Evolutionary conservation across 164 flowering plant species (phyloP), one percentile per base, ranked within the genome.

Genomic region (Vitis cinerea): DNA sequence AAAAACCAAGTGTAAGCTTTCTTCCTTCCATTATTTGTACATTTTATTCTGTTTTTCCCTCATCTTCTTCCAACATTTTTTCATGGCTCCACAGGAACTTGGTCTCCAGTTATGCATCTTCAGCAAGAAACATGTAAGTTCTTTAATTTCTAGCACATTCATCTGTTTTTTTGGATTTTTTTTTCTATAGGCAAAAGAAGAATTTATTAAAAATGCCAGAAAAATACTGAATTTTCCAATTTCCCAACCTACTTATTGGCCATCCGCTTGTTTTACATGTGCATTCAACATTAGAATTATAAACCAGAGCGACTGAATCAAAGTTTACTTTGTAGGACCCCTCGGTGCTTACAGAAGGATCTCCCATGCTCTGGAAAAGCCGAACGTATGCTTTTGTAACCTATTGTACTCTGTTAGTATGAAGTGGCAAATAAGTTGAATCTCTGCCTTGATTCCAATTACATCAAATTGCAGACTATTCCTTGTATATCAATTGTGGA

Each of bases 401-500:
- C 7, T 72, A 30, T 15, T 13, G 19, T 67, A 49, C n/a, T 8
- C 15, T 37, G 23, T 59, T 11, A 16, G 30, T 66, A 27, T 66
- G 19, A 56, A 16, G 23, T 67, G 63, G 13, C 44, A 11, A 54
- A 15, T 12, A 31, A 47, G 16, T 56, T 44, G 44, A 15, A 6
- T 56, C 5, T 15, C 37, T 37, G 19, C 15, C 10, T 5, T 16
- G 10, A 60, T 64, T 59, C 17, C 49, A 14, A 8, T 69, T 37
- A 23, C 52, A 48, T 48, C 0, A 0, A 37, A 37, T 14, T 82
- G 72, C 86, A 91, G 97, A 79, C 27, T 71, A 81, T 81, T 78
- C 90, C 17, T 65, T 91, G 59, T 91, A 82, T 70, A 83, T 93
- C 13, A 90, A 93, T 59, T 91, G 95, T 74, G 98, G 98, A 66